Conservation (phyloP, 305 asterid species). For the Ajuga reptans region DNA sequence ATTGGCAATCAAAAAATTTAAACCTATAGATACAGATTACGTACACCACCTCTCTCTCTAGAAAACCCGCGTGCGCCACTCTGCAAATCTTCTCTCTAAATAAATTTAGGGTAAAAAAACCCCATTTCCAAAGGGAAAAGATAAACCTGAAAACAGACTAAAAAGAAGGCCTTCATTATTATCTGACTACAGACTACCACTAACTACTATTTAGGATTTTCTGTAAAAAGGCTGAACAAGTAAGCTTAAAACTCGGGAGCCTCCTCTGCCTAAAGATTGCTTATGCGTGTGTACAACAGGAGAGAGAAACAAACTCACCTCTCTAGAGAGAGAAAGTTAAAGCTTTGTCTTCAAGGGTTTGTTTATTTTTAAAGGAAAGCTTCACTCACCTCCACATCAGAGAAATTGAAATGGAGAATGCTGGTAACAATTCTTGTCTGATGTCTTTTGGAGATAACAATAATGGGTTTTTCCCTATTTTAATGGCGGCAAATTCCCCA, state of each 20-base stretch:
- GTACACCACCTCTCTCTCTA: background rate
- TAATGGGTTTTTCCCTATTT: slow-evolving; percentile 42
- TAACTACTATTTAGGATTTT: slow-evolving; percentile 51
- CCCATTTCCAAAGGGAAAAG: slow-evolving; percentile 26
- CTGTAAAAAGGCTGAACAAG: slow-evolving; percentile 71
- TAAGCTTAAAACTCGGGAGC: slow-evolving; percentile 94
- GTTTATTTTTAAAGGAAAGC: too few species aligned
- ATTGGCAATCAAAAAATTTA: slow-evolving; percentile 9
- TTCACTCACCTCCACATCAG: background rate
- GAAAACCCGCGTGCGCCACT: slow-evolving; percentile 33
- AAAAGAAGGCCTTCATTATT: slow-evolving; percentile 18
- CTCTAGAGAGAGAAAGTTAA: too few species aligned
- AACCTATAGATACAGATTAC: too few species aligned
- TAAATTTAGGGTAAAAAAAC: background rate
- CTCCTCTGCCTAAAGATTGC: slow-evolving; percentile 38
- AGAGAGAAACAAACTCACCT: slow-evolving; percentile 17
- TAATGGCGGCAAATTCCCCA: slow-evolving; percentile 47
- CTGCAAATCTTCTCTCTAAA: slow-evolving; percentile 18
- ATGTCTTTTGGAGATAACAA: slow-evolving; percentile 61
- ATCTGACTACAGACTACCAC: slow-evolving; percentile 34
- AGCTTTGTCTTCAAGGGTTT: slow-evolving; percentile 16
- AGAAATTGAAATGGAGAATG: slow-evolving; percentile 28
- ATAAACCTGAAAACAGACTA: slow-evolving; percentile 6
- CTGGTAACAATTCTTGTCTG: slow-evolving; percentile 31
- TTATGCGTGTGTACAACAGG: slow-evolving; percentile 46